Evolutionary conservation across 139 green algal species (phyloP).

Genomic region (Tetradesmus obliquus): DNA sequence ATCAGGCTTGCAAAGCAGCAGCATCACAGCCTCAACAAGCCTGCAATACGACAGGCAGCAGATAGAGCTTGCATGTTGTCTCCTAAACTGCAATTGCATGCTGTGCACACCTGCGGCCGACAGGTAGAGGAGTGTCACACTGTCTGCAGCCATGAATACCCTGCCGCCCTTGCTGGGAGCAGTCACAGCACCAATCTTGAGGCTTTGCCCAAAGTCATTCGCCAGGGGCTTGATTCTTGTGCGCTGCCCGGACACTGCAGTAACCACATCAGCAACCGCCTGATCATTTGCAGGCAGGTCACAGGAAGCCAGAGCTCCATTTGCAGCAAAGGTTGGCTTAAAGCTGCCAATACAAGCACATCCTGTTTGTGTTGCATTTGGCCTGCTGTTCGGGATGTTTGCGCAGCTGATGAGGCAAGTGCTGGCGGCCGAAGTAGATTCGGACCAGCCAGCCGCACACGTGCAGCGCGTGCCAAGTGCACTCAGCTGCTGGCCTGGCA

Average conservation of each 20-base stretch:
- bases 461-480: background rate
- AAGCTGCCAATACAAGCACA: background rate
- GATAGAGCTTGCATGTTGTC: too few species aligned
- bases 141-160: background rate
- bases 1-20: too few species aligned
- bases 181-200: background rate
- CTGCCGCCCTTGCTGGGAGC: background rate
- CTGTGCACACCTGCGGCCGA: background rate
- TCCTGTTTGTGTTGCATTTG: background rate
- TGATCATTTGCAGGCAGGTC: background rate
- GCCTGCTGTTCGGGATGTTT: background rate
- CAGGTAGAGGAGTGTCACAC: background rate
- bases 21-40: too few species aligned
- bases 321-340: background rate
- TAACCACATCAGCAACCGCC: background rate
- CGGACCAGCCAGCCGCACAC: background rate
- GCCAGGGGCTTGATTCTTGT: background rate
- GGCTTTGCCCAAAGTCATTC: background rate
- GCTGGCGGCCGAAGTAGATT: background rate
- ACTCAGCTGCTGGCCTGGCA: background rate
- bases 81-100: too few species aligned
- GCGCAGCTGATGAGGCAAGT: background rate
- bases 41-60: too few species aligned
- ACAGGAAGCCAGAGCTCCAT: background rate
- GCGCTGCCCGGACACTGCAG: background rate